Evolutionary conservation across 2,329 filamentous ascomycete species (phyloP), one percentile per base, ranked within the genome.

Genomic region (Pseudopyricularia cyperi): DNA sequence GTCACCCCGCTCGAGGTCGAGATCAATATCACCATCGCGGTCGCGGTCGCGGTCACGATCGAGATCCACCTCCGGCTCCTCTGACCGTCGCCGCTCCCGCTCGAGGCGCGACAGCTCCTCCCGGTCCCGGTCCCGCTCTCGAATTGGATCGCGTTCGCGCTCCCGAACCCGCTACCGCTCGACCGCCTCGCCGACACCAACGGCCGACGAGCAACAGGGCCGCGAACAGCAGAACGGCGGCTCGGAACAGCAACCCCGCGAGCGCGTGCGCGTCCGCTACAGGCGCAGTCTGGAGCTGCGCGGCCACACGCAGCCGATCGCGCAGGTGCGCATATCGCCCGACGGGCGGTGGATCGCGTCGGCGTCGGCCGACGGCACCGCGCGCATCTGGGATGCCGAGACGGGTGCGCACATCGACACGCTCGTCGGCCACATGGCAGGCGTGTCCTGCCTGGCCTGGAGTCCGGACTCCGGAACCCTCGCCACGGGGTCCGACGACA

Each of bases 401-500:
- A 90, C 85, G 0, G 91, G 90, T 48, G 77, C 76, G 52, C 83
- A 93, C 55, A 80, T 91, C 64, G 87, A 95, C 61, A 95, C 89
- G 0, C 80, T 98, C 24, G 87, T 95, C 61, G 93, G 90, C 7
- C 93, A 98, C 69, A 79, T 96, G 63, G 90, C 91, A 0, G 93
- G 93, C 55, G 82, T 98, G 17, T 95, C 87, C 32, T 91, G 89
- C 37, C 77, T 98, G 48, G 84, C 90, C n/a, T 98, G 93, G 93
- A 85, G 85, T 54, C 90, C 91, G 0, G 89, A 97, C 65, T 89
- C 85, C 55, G 83, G 83, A 59, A 88, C 87, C 3, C 76, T 98
- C 47, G 93, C 91, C 4, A 91, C 88, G 9, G 93, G 91, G 24
- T 91, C 87, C 5, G 93, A 98, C 67, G 93, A 98, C 75, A 98